Evolutionary conservation across 306 rosid species (phyloP), one percentile per base, ranked within the genome.

Genomic region (Lathyrus oleraceus): DNA sequence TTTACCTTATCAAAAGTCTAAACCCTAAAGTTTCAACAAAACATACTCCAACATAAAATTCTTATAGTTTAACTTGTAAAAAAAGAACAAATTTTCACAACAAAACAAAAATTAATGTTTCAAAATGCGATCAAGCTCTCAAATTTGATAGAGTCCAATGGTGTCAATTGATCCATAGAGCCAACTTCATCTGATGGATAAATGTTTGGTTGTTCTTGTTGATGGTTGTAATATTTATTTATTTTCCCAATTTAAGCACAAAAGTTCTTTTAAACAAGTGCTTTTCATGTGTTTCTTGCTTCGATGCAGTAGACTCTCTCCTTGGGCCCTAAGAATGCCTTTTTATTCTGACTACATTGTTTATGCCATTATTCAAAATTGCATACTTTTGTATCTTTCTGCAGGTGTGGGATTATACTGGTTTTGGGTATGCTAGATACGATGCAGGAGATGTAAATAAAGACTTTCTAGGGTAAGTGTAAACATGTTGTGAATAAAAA

Each of bases 371-470:
- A 47, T 61, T 64, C 60, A 70, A 19, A 51, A 44, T 42, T 48
- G 62, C 30, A 6, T 66, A 32, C 58, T 59, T 27, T 17, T 75
- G 53, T 47, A 38, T 70, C 56, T 61, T 65, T 36, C 61, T 79
- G 74, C 87, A 93, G 98, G 96, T 94, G 52, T 94, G 95, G 97
- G 97, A 90, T 76, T 90, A 90, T 79, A 88, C 96, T 68, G 96
- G 96, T 60, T 78, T 88, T 74, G 98, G 97, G 42, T 88, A 81
- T 83, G 90, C 91, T 44, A 94, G 86, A 80, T 94, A 94, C 54
- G 70, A 83, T 67, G 94, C 98, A 76, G 72, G 86, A 78, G 96
- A 94, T 79, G 88, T 76, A 75, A 74, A 94, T 70, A 94, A 88
- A 84, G 96, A 94, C 72, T 65, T 47, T 83, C 86, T 94, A 12